Percentiles rank a stretch among this genome's conserved stretches.
These are phyloP conservation scores for Globisporangium nagaii DNA, from an alignment of 352 stramenopile species.

Conservation along the genomic window DNA sequence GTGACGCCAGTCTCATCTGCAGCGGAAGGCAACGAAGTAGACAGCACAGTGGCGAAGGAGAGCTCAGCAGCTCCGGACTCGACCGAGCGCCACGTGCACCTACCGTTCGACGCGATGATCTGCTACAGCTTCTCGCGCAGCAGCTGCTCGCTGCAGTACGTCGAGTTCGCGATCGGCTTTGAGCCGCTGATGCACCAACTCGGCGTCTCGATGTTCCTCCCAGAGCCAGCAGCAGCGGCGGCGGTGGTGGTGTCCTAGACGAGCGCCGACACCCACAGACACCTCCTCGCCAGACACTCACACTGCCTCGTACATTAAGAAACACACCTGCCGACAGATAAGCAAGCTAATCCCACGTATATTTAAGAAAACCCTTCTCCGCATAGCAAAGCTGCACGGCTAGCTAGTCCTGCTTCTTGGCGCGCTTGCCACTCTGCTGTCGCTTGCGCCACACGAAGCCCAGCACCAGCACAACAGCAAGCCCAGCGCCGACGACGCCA, in stretches of 20 bases:
- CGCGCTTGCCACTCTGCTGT: too few relatives aligned
- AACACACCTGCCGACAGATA: too few relatives aligned
- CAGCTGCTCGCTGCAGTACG: constrained; percentile 56
- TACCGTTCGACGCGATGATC: constrained; percentile 77
- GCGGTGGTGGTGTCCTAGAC: background rate
- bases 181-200: constrained; percentile 77
- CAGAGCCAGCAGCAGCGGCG: constrained; percentile 2
- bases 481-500: background rate
- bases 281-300: too few relatives aligned
- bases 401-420: too few relatives aligned
- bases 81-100: constrained; percentile 65
- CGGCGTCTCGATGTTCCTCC: constrained; percentile 54
- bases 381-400: too few relatives aligned
- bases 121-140: constrained; percentile 70
- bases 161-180: constrained; percentile 86
- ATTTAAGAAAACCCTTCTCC: too few relatives aligned
- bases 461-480: background rate
- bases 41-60: background rate
- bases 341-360: too few relatives aligned
- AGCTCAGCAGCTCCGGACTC: background rate
- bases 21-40: background rate
- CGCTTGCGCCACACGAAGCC: background rate
- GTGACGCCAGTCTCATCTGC: background rate
- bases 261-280: background rate
- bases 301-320: too few relatives aligned